Percentiles rank a stretch among this genome's conserved stretches.
These are phyloP conservation scores for Wallacemonas rigidus DNA, from an alignment of 208 protist genomes.

Conservation along the genomic window DNA sequence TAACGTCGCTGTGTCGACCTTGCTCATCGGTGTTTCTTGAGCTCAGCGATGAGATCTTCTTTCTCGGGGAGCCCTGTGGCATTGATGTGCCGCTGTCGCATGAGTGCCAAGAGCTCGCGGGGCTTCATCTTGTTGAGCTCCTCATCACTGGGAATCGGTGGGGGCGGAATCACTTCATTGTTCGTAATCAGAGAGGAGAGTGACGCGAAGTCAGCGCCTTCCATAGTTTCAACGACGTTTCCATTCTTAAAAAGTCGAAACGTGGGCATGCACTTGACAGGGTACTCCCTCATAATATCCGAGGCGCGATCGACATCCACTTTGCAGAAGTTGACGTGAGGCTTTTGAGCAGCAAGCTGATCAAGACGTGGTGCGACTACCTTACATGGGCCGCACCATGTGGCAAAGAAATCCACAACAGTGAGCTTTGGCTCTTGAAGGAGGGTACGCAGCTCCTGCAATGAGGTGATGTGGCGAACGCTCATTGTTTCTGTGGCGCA, in stretches of 20 bases:
- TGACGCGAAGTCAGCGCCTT: conserved; percentile 64
- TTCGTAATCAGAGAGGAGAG: conserved; percentile 34
- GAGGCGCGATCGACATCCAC: conserved; percentile 59
- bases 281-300: conserved; percentile 53
- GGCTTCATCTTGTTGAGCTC: conserved; percentile 53
- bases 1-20: not conserved
- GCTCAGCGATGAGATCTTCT: conserved; percentile 46
- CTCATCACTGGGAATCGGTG: conserved; percentile 57
- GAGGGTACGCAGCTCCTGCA: conserved; percentile 49
- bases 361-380: conserved; percentile 58
- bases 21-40: conserved; percentile 51
- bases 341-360: conserved; percentile 47
- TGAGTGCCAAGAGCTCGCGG: conserved; percentile 51
- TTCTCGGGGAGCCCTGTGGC: conserved; percentile 60
- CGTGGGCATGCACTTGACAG: conserved; percentile 64
- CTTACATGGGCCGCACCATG: conserved; percentile 74
- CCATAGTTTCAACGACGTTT: conserved; percentile 50
- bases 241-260: conserved; percentile 71
- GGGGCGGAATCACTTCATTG: conserved; percentile 50
- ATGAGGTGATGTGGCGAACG: conserved; percentile 31
- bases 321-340: conserved; percentile 67
- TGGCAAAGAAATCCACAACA: conserved; percentile 79
- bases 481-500: conserved; percentile 25
- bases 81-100: conserved; percentile 45
- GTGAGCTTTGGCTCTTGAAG: conserved; percentile 49